Conservation (phyloP, 371 early-diverging fungal species). For the Mortierella sp. region DNA sequence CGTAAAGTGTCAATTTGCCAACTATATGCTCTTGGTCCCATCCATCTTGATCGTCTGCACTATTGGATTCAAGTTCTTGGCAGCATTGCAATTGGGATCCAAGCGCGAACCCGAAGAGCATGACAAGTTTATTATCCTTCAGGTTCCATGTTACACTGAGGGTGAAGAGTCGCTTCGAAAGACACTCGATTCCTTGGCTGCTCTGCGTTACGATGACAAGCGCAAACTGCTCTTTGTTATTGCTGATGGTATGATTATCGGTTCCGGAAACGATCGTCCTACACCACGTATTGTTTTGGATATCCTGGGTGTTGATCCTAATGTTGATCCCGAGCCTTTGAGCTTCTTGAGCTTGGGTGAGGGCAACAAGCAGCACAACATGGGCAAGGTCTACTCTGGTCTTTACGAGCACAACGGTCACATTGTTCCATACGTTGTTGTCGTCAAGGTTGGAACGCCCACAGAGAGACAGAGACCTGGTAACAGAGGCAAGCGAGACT, state of each 20-base stretch:
- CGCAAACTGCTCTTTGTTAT: conserved; percentile 95
- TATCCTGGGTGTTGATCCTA: conserved; percentile 92
- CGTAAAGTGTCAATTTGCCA: conserved; percentile 87
- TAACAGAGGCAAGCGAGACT: conserved; percentile 99
- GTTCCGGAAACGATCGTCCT: conserved; percentile 95
- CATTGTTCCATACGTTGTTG: conserved; percentile 93
- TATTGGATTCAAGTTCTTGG: conserved; percentile 93
- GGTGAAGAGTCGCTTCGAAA: conserved; percentile 92
- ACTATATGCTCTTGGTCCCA: conserved; percentile 86
- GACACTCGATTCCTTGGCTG: conserved; percentile 97
- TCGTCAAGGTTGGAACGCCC: conserved; percentile 94
- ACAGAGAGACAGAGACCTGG: conserved; percentile 88
- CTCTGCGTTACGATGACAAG: conserved; percentile 93
- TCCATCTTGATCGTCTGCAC: conserved; percentile 85
- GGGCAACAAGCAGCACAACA: conserved; percentile 92
- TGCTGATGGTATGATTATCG: conserved; percentile 95
- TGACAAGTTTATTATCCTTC: conserved; percentile 88
- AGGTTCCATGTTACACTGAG: conserved; percentile 98
- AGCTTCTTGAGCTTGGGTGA: conserved; percentile 95
- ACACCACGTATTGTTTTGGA: conserved; percentile 98
- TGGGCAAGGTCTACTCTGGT: conserved; percentile 98
- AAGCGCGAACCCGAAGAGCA: conserved; percentile 84
- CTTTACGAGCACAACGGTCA: conserved; percentile 93
- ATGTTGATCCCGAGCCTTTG: conserved; percentile 90
- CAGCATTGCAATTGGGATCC: conserved; percentile 88